phyloP scores from a whole-genome alignment of 208 protist genomes.

The Naegleria gruberi region DNA sequence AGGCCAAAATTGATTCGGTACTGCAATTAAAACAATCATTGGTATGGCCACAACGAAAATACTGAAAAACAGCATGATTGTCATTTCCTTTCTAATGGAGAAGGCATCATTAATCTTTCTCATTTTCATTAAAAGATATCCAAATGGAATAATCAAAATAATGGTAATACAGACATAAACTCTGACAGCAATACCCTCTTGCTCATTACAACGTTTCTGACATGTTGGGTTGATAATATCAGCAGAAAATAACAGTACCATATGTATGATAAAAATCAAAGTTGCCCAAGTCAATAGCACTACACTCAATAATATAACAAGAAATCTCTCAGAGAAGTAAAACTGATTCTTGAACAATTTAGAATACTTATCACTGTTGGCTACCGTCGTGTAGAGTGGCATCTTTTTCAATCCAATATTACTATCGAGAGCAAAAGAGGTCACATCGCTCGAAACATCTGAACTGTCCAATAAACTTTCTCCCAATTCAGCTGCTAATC shows the following conservation, averaged over 20 bases:
- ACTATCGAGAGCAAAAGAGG: too few relatives aligned
- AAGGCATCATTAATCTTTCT: slow-evolving; percentile 4
- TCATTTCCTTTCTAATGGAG: slow-evolving; percentile 21
- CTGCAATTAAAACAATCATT: background rate
- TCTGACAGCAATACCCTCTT: background rate
- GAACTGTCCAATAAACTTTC: too few relatives aligned
- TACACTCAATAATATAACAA: background rate
- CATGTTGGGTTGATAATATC: background rate
- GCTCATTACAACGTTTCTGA: slow-evolving; percentile 3
- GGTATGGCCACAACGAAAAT: background rate
- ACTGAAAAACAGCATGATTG: background rate
- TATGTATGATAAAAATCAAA: background rate
- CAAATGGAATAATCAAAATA: background rate
- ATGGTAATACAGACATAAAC: background rate
- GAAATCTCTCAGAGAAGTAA: background rate
- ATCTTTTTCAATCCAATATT: background rate
- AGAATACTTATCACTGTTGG: background rate
- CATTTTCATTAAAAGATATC: background rate
- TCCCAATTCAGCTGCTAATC: too few relatives aligned
- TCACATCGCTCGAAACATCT: background rate
- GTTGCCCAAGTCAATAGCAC: background rate
- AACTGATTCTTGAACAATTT: too few relatives aligned
- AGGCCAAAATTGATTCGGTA: background rate
- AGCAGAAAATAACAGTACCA: background rate
- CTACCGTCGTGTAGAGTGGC: background rate